phyloP scores from a whole-genome alignment of 148 eudicot species.

The Vaccinium vitisidaea region DNA sequence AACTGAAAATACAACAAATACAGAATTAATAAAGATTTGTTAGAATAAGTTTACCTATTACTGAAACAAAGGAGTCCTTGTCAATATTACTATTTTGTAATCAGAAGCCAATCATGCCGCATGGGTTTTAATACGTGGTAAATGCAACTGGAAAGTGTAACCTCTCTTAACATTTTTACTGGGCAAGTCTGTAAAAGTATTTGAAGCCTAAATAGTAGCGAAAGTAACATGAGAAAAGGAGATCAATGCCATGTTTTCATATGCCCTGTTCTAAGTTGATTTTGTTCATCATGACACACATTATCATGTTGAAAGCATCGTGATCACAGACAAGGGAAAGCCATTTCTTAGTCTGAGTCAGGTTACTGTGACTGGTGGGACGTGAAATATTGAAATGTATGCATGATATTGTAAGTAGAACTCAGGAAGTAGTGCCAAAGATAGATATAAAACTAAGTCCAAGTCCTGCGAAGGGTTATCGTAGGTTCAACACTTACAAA shows the following conservation, averaged over 20 bases:
- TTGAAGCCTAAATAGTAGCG: neutral
- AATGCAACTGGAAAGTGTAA: neutral
- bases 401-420: neutral
- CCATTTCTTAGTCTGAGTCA: neutral
- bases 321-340: neutral
- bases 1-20: too few species aligned
- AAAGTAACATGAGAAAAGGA: neutral
- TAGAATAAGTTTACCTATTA: too few species aligned
- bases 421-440: neutral
- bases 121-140: neutral
- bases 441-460: neutral
- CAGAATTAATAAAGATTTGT: too few species aligned
- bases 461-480: neutral
- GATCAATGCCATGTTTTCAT: neutral
- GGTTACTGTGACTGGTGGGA: neutral
- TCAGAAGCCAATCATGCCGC: neutral
- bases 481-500: neutral
- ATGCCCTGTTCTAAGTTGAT: neutral
- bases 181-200: neutral
- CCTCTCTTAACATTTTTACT: neutral
- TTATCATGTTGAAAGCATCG: neutral
- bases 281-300: neutral
- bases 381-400: neutral
- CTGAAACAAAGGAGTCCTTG: neutral
- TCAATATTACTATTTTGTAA: neutral